phyloP scores from a whole-genome alignment of 306 rosid genomes.

The Myrica gale region DNA sequence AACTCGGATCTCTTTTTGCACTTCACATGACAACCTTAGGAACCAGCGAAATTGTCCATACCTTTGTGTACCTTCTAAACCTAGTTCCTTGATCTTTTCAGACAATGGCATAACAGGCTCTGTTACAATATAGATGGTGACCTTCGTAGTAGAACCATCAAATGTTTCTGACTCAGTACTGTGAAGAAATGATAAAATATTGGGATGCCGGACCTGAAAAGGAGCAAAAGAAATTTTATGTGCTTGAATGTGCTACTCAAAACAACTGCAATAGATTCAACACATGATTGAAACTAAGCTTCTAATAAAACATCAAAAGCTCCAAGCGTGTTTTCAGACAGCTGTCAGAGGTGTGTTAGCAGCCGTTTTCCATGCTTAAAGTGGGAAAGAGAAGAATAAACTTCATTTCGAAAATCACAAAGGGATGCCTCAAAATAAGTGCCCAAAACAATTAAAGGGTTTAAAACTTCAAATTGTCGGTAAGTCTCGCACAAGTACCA shows the following conservation, averaged over 20 bases:
- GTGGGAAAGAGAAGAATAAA: background rate
- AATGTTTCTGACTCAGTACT: conserved; percentile 75
- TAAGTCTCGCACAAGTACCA: background rate
- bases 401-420: background rate
- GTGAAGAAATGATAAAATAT: conserved; percentile 93
- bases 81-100: conserved; percentile 80
- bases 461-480: background rate
- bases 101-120: conserved; percentile 94
- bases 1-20: background rate
- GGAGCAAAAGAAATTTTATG: conserved; percentile 7
- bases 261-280: background rate
- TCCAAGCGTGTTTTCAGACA: no score
- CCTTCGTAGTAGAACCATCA: conserved; percentile 71
- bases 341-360: background rate
- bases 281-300: no score
- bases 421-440: background rate
- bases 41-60: conserved; percentile 28
- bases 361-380: background rate
- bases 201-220: conserved; percentile 97
- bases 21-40: no score
- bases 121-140: conserved; percentile 85
- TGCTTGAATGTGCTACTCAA: background rate
- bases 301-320: no score
- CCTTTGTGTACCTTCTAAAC: conserved; percentile 87
- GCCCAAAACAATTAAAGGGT: background rate